Conservation (phyloP, 441 rosid species). For the Populus hybrid region DNA sequence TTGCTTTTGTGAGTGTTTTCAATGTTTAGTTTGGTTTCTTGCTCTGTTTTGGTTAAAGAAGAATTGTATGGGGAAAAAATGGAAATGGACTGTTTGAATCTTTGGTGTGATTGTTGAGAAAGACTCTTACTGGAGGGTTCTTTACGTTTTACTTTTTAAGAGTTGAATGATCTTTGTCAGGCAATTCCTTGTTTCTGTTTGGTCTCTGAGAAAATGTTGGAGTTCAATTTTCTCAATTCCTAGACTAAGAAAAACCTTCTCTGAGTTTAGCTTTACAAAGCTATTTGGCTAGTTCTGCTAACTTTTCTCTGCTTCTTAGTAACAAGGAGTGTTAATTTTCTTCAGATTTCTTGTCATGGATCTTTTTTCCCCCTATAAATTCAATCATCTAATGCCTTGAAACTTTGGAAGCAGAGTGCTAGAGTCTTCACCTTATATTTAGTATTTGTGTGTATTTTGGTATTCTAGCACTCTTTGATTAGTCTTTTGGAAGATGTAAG, state of each 20-base stretch:
- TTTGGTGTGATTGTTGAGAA: not conserved
- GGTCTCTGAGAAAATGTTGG: not conserved
- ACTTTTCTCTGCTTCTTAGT: not conserved
- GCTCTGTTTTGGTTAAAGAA: slow-evolving; percentile 7
- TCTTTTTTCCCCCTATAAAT: not conserved
- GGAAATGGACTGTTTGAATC: not conserved
- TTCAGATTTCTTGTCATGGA: not conserved
- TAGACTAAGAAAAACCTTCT: not conserved
- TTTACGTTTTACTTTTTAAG: not conserved
- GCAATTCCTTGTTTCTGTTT: not conserved
- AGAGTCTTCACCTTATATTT: not conserved
- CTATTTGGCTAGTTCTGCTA: slow-evolving; percentile 1
- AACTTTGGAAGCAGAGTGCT: not conserved
- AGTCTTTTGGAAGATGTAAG: not conserved
- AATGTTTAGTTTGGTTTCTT: slow-evolving; percentile 1
- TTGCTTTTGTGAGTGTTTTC: not conserved
- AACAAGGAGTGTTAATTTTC: not conserved
- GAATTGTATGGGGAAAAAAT: not conserved
- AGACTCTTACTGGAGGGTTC: not conserved
- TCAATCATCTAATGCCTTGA: not conserved
- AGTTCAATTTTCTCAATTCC: not conserved
- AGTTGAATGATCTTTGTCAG: not conserved
- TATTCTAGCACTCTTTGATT: not conserved
- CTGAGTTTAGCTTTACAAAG: not conserved
- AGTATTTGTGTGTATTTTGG: not conserved